Percentiles rank a stretch among this genome's conserved stretches.
Evolutionary conservation across 2,329 filamentous ascomycete species (phyloP).

Genomic region (Colletotrichum sp.): DNA sequence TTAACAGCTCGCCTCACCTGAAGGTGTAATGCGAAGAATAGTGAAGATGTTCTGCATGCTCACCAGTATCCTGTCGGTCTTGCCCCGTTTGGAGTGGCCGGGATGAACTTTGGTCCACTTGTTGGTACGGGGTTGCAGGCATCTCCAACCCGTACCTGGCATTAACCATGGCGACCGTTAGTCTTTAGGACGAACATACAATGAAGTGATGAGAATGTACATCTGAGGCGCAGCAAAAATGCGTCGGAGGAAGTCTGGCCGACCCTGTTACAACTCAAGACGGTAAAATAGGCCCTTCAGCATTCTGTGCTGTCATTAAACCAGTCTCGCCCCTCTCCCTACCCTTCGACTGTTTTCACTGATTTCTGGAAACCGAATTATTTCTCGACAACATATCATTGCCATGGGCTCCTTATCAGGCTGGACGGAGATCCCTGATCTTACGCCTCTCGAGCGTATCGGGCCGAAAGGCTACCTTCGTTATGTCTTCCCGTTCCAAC

Average conservation of each 20-base stretch:
- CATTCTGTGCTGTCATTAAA: not conserved
- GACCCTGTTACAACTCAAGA: not conserved
- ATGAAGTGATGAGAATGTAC: not conserved
- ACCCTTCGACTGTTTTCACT: not conserved
- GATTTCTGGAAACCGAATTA: too few relatives aligned
- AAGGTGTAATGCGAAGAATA: not conserved
- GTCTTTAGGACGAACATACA: not conserved
- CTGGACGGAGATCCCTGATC: constrained; percentile 23
- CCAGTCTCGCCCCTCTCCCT: not conserved
- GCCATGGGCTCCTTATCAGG: not conserved
- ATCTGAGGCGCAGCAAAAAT: not conserved
- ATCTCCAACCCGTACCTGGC: not conserved
- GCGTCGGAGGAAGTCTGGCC: not conserved
- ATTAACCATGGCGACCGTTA: not conserved
- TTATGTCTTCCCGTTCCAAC: constrained; percentile 35
- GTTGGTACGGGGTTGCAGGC: not conserved
- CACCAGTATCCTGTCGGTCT: not conserved
- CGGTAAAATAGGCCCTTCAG: not conserved
- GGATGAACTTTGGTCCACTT: not conserved
- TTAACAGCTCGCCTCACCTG: not conserved
- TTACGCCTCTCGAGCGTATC: constrained; percentile 31
- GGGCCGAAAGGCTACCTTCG: constrained; percentile 32
- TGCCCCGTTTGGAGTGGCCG: not conserved
- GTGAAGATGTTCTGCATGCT: not conserved
- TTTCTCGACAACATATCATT: not conserved